Conservation (phyloP, 148 eudicot genomes). For the Nepenthes gracilis region DNA sequence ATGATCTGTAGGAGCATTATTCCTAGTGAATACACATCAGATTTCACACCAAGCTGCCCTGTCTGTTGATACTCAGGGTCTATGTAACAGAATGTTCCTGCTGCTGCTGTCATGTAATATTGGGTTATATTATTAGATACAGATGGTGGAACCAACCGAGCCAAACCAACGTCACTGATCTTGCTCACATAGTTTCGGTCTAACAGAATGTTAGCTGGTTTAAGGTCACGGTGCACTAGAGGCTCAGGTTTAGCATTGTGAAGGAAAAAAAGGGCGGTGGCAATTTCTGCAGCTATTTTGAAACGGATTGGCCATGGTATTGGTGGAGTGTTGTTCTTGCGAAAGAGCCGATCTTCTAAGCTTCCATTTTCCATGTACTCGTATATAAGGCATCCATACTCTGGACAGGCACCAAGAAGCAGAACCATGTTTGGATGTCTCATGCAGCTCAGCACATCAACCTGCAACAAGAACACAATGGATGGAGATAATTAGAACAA, state of each 20-base stretch:
- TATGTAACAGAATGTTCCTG: conserved; percentile 86
- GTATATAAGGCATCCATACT: conserved; percentile 71
- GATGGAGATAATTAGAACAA: background rate
- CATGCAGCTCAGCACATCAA: conserved; percentile 67
- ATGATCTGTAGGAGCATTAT: conserved; percentile 53
- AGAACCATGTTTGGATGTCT: conserved; percentile 89
- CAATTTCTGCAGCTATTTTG: conserved; percentile 63
- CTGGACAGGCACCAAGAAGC: conserved; percentile 80
- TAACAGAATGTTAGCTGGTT: conserved; percentile 74
- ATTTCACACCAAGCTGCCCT: conserved; percentile 55
- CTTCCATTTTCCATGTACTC: conserved; percentile 79
- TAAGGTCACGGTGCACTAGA: conserved; percentile 80
- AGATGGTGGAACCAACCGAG: conserved; percentile 58
- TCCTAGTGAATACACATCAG: conserved; percentile 73
- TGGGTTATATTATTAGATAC: conserved; percentile 40
- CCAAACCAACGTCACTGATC: conserved; percentile 69
- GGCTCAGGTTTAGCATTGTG: conserved; percentile 74
- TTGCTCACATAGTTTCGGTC: conserved; percentile 55
- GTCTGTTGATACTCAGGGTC: conserved; percentile 92
- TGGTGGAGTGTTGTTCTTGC: conserved; percentile 45
- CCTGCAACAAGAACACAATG: conserved; percentile 19
- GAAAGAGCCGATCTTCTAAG: conserved; percentile 65
- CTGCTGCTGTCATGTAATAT: conserved; percentile 65
- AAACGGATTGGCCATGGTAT: conserved; percentile 58
- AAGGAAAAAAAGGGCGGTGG: conserved; percentile 55